A percentile compares a stretch with the other conserved stretches of the same genome.
Conservation (phyloP, 2,329 filamentous ascomycete genomes). For the Calonectria hongkongensis region DNA sequence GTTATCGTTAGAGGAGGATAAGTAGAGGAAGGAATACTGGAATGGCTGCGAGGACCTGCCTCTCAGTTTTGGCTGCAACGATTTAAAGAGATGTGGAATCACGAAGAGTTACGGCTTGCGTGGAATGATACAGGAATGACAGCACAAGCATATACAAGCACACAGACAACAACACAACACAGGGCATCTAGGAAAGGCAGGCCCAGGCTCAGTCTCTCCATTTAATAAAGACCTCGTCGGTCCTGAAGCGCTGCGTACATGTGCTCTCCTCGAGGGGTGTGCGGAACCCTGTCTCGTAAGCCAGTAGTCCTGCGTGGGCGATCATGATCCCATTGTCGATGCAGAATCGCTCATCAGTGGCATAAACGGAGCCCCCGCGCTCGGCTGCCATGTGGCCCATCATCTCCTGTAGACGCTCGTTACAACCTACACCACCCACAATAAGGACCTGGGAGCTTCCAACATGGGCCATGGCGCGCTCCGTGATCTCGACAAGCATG, state of each 20-base stretch:
- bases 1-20: conserved; percentile 1
- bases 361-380: conserved; percentile 91
- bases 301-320: conserved; percentile 93
- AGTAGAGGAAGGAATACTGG: conserved; percentile 22
- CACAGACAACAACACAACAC: conserved; percentile 19
- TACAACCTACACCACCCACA: conserved; percentile 96
- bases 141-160: conserved; percentile 28
- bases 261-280: conserved; percentile 88
- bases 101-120: conserved; percentile 23
- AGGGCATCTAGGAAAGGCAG: conserved; percentile 24
- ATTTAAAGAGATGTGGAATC: background rate
- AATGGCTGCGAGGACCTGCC: background rate
- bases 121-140: conserved; percentile 21
- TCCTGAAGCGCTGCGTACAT: conserved; percentile 89
- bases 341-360: conserved; percentile 97
- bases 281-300: conserved; percentile 86
- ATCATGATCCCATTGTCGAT: conserved; percentile 99
- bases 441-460: conserved; percentile 93
- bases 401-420: conserved; percentile 96
- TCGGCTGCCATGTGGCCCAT: conserved; percentile 97
- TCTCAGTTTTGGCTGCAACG: conserved; percentile 5
- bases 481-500: conserved; percentile 99
- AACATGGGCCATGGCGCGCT: conserved; percentile 98
- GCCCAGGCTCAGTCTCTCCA: conserved; percentile 77
- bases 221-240: conserved; percentile 86